A percentile compares a stretch with the other conserved stretches of the same genome.
Conservation (phyloP, 2,329 filamentous ascomycete genomes). For the Pseudocercospora fuligena region DNA sequence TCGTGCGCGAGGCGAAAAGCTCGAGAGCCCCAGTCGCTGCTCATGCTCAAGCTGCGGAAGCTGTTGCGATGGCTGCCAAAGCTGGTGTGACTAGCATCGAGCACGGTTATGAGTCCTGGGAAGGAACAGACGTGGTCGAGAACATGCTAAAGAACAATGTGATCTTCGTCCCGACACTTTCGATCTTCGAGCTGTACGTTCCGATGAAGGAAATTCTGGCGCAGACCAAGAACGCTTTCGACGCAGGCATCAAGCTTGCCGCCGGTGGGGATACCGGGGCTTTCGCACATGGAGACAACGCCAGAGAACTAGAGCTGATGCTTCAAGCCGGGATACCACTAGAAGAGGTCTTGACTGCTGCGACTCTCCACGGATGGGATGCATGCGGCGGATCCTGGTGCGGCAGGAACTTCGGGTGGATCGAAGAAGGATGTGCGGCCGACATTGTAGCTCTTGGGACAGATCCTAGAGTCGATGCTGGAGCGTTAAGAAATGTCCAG, state of each 20-base stretch:
- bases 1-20: constrained; percentile 37
- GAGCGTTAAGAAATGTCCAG: constrained; percentile 53
- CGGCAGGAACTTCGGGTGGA: constrained; percentile 58
- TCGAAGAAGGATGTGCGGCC: constrained; percentile 55
- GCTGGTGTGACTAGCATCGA: constrained; percentile 42
- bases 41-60: constrained; percentile 37
- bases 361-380: constrained; percentile 60
- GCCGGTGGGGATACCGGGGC: constrained; percentile 61
- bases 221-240: constrained; percentile 52
- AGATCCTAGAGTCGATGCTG: constrained; percentile 49
- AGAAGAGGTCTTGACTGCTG: constrained; percentile 56
- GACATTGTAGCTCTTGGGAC: constrained; percentile 58
- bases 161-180: constrained; percentile 60
- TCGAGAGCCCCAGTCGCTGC: constrained; percentile 38
- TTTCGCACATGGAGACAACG: constrained; percentile 59
- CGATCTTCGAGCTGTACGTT: constrained; percentile 48
- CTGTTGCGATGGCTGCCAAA: constrained; percentile 38
- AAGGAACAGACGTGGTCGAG: constrained; percentile 48
- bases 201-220: constrained; percentile 34
- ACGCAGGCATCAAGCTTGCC: constrained; percentile 56
- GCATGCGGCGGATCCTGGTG: constrained; percentile 59
- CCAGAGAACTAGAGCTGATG: constrained; percentile 60
- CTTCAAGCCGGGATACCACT: constrained; percentile 56
- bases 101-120: constrained; percentile 35
- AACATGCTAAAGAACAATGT: constrained; percentile 52